These are phyloP conservation scores for Verticillium nonalfalfae DNA, from an alignment of 2,329 filamentous ascomycete species.

Conservation along the genomic window DNA sequence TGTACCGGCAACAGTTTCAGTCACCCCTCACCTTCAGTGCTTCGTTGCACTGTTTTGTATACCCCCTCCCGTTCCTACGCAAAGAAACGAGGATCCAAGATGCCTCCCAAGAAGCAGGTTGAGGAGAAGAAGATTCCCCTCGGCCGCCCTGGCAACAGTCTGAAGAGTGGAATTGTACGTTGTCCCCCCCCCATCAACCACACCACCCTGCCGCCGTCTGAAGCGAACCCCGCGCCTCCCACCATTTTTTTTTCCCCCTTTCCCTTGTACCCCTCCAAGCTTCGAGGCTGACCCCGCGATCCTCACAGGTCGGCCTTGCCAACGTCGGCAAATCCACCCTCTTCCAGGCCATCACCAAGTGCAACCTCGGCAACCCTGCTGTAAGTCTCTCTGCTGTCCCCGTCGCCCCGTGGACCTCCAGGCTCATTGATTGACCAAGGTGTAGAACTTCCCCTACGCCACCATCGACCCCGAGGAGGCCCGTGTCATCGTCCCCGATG, in stretches of 20 bases:
- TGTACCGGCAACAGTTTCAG: slow-evolving; percentile 6
- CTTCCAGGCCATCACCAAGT: slow-evolving; percentile 99
- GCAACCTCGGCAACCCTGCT: slow-evolving; percentile 92
- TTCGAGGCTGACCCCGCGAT: neutral
- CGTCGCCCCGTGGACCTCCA: slow-evolving; percentile 22
- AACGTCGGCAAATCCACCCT: slow-evolving; percentile 99
- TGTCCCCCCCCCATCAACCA: slow-evolving; percentile 7
- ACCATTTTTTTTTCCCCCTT: neutral
- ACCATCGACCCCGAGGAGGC: slow-evolving; percentile 99
- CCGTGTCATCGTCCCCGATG: slow-evolving; percentile 93
- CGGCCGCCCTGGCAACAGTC: slow-evolving; percentile 91
- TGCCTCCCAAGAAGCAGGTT: slow-evolving; percentile 91
- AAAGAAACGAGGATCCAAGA: slow-evolving; percentile 59
- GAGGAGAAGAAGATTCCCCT: slow-evolving; percentile 95
- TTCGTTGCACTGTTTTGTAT: slow-evolving; percentile 40
- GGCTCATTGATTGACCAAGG: slow-evolving; percentile 10
- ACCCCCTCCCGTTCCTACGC: slow-evolving; percentile 50
- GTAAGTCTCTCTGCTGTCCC: slow-evolving; percentile 43
- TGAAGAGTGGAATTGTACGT: slow-evolving; percentile 98
- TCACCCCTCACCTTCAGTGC: slow-evolving; percentile 39
- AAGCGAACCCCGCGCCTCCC: slow-evolving; percentile 1
- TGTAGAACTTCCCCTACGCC: slow-evolving; percentile 93
- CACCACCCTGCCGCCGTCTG: neutral
- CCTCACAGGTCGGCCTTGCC: slow-evolving; percentile 74
- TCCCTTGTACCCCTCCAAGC: neutral